A percentile compares a stretch with the other conserved stretches of the same genome.
phyloP scores from a whole-genome alignment of 2,329 filamentous ascomycete genomes.

The Alternaria ethzedia region DNA sequence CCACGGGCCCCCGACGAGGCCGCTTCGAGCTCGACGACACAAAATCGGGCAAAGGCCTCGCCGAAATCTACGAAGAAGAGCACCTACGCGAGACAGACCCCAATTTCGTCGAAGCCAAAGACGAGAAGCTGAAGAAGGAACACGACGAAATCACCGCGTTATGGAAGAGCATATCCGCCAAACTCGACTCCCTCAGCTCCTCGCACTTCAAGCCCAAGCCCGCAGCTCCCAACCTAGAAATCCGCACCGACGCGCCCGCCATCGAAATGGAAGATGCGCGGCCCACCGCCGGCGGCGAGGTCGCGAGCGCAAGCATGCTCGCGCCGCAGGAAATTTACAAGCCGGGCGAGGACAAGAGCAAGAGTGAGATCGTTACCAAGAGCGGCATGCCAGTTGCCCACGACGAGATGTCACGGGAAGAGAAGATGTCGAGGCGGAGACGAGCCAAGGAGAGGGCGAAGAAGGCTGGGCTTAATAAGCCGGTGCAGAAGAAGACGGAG shows the following conservation, averaged over 20 bases:
- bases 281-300: conserved; percentile 78
- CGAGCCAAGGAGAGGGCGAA: conserved; percentile 85
- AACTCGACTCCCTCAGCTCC: conserved; percentile 87
- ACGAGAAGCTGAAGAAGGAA: conserved; percentile 81
- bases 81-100: conserved; percentile 80
- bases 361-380: conserved; percentile 78
- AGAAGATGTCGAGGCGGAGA: conserved; percentile 76
- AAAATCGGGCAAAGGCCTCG: conserved; percentile 85
- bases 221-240: conserved; percentile 78
- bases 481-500: conserved; percentile 50
- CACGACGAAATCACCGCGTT: conserved; percentile 81
- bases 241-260: conserved; percentile 89
- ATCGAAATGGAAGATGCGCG: conserved; percentile 95
- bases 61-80: conserved; percentile 93
- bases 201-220: conserved; percentile 96
- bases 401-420: conserved; percentile 87
- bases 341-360: conserved; percentile 70
- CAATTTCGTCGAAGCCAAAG: conserved; percentile 78
- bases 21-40: conserved; percentile 83
- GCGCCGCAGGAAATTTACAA: conserved; percentile 95
- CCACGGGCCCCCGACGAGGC: conserved; percentile 70
- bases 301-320: conserved; percentile 73
- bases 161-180: conserved; percentile 80
- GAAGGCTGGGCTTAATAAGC: conserved; percentile 66
- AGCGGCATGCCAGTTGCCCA: conserved; percentile 77